Conservation (phyloP, 2,329 filamentous ascomycete genomes). For the Calonectria henricotiae region DNA sequence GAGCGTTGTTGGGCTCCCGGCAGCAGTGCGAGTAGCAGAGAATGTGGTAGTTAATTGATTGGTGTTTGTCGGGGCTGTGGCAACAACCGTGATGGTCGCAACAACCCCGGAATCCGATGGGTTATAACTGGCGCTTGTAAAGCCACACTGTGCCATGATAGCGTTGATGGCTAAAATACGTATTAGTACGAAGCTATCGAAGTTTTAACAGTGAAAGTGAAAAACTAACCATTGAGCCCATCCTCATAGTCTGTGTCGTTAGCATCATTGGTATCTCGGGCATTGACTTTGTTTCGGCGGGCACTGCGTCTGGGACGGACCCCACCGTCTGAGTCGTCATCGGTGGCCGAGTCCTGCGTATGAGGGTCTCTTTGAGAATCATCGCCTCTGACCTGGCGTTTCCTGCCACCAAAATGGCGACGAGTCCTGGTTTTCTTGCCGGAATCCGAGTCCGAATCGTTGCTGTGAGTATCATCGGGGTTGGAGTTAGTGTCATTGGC, state of each 20-base stretch:
- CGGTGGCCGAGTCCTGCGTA: neutral
- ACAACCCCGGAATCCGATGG: neutral
- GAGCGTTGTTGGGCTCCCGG: neutral
- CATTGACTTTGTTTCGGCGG: neutral
- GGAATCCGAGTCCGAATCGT: neutral
- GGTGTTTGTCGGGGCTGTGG: neutral
- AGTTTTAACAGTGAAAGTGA: too few species aligned
- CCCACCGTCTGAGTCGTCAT: neutral
- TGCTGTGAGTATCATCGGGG: constrained; percentile 1
- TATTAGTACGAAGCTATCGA: neutral
- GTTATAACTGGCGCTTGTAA: neutral
- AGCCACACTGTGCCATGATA: constrained; percentile 5
- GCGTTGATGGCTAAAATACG: neutral
- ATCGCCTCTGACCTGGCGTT: neutral
- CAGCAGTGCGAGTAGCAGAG: neutral
- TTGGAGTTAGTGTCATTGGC: neutral
- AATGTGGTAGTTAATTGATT: constrained; percentile 4
- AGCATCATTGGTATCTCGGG: neutral
- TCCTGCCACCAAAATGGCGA: neutral
- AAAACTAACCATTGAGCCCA: neutral
- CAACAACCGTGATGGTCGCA: neutral
- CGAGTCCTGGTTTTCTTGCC: neutral
- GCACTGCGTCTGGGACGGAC: neutral
- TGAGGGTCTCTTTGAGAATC: neutral
- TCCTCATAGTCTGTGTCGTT: neutral